Evolutionary conservation across 2,329 filamentous ascomycete genomes (phyloP).

Genomic region (Epichloe typhina): DNA sequence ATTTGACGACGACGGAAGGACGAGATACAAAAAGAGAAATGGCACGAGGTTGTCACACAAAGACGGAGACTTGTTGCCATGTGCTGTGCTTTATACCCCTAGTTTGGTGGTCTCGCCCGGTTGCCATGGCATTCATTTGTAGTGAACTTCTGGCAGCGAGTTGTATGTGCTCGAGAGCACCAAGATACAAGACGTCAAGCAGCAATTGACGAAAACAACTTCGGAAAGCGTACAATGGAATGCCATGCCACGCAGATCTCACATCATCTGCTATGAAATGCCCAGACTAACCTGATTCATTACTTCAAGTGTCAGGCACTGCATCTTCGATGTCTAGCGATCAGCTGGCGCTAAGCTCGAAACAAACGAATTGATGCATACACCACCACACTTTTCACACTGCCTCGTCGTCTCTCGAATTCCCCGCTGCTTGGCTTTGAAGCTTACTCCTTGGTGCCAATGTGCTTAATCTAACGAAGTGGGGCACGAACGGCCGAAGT

Average conservation of each 20-base stretch:
- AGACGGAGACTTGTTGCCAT: neutral
- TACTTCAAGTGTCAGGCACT: neutral
- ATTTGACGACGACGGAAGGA: neutral
- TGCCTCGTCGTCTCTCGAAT: neutral
- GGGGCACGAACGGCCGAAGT: neutral
- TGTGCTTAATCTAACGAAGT: neutral
- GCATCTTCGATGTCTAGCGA: neutral
- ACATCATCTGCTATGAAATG: neutral
- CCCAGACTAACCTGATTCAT: neutral
- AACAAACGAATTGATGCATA: neutral
- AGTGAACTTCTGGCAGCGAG: neutral
- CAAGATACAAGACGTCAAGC: neutral
- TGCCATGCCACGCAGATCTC: neutral
- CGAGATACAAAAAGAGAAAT: neutral
- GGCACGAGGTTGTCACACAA: no score
- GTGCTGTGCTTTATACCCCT: neutral
- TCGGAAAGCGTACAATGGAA: neutral
- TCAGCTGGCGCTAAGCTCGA: neutral
- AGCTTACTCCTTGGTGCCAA: neutral
- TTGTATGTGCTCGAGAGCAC: neutral
- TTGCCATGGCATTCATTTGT: neutral
- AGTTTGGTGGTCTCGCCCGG: neutral
- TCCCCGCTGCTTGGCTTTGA: neutral
- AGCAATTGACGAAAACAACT: neutral
- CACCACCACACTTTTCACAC: neutral